Base-by-base conservation (phyloP, 1,284 basidiomycete genomes). In the Crucibulum cyathiforme region DNA sequence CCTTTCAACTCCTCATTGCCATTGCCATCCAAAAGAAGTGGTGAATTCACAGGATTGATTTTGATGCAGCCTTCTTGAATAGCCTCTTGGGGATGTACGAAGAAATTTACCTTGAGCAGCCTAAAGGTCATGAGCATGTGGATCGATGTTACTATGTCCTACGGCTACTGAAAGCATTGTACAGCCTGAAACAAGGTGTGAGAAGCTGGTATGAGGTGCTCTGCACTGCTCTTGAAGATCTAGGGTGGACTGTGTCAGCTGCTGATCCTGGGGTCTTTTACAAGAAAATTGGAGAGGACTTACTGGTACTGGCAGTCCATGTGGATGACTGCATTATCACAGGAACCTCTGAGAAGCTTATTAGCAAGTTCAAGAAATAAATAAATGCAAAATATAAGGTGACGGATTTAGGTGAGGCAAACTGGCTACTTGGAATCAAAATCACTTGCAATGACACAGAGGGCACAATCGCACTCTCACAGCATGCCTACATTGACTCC, bases 351-450 rank as follows among this genome's bases (percentile, higher is more conserved):
- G 15, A 38, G 0, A 56, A 36, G 9, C 60, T 66, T 12, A 66
- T 74, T n/a, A 45, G 59, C 1, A 47, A 60, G 5, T 59, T 71
- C 62, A 72, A 74, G 53, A 43, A 45, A 8, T 55, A 67, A 9
- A 64, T 78, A 8, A 60, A 63, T 3, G 12, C 37, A 8, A 60
- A 63, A 45, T 78, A 70, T 65, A 60, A 66, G 8, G 65, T 80
- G 24, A 72, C 64, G 2, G 71, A 75, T 57, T 62, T 77, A 0
- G 79, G 79, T 0, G 49, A 62, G 1, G 66, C 72, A 31, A 61
- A 60, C 9, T 75, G 67, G 64, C 58, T 80, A n/a, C 66, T 80
- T 1, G 74, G 77, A 5, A 68, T 79, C 45, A 64, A 74, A 55
- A 65, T 80, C 57, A 57, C 51, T 5, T 66, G 73, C 10, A 67